Percentiles rank a stretch among this genome's conserved stretches.
phyloP scores from a whole-genome alignment of 2,329 filamentous ascomycete species.

The Tetracladium maxilliforme region DNA sequence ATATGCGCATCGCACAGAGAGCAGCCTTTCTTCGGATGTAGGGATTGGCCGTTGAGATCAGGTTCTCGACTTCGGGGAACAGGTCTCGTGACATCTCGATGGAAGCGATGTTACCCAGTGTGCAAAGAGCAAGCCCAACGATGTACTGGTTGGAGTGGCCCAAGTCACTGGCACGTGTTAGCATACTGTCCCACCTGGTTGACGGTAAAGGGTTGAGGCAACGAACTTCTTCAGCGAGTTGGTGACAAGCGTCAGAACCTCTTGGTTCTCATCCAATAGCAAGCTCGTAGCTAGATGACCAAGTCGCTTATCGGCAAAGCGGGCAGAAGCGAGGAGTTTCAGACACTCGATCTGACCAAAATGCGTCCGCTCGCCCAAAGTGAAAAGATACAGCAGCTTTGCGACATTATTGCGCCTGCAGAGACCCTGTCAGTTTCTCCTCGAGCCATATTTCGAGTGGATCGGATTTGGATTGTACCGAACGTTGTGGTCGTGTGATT shows the following conservation, averaged over 20 bases:
- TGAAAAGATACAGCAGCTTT: slow-evolving; percentile 96
- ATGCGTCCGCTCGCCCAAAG: slow-evolving; percentile 89
- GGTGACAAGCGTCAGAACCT: slow-evolving; percentile 90
- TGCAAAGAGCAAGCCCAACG: slow-evolving; percentile 89
- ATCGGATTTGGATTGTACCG: slow-evolving; percentile 39
- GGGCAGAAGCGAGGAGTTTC: slow-evolving; percentile 89
- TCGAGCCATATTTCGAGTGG: too few relatives aligned
- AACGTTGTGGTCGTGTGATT: slow-evolving; percentile 81
- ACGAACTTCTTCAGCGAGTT: slow-evolving; percentile 93
- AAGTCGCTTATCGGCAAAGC: slow-evolving; percentile 93
- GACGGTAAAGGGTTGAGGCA: slow-evolving; percentile 1
- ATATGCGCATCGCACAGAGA: slow-evolving; percentile 98
- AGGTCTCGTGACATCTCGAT: slow-evolving; percentile 97
- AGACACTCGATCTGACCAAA: slow-evolving; percentile 99
- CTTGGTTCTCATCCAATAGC: slow-evolving; percentile 93
- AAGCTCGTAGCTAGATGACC: slow-evolving; percentile 95
- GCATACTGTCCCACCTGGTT: slow-evolving; percentile 1
- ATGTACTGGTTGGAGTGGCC: slow-evolving; percentile 98
- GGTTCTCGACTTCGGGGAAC: slow-evolving; percentile 87
- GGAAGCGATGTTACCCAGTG: slow-evolving; percentile 92
- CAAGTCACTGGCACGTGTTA: slow-evolving; percentile 51
- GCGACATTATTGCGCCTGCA: slow-evolving; percentile 93
- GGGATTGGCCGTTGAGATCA: slow-evolving; percentile 88
- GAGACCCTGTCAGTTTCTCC: slow-evolving; percentile 5
- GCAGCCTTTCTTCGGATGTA: slow-evolving; percentile 96